Evolutionary conservation across 306 rosid species (phyloP).

Genomic region (Quercus mongolica): DNA sequence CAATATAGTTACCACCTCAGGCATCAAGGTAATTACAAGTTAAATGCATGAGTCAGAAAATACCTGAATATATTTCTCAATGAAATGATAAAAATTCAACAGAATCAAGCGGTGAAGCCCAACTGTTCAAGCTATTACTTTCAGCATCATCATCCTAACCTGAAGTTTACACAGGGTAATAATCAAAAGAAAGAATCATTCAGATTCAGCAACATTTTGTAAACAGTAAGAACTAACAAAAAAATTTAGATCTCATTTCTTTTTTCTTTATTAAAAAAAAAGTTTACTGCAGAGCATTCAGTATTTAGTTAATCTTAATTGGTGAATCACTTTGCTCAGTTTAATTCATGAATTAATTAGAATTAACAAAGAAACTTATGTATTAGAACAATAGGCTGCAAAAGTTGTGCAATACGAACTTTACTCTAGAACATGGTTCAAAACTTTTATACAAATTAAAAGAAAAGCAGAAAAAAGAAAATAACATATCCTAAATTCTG

Average conservation of each 20-base stretch:
- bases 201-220: background rate
- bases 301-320: background rate
- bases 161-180: slow-evolving; percentile 29
- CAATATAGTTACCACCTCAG: slow-evolving; percentile 23
- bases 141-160: slow-evolving; percentile 91
- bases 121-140: slow-evolving; percentile 79
- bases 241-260: background rate
- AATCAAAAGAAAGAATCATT: slow-evolving; percentile 23
- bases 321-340: too few relatives aligned
- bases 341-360: background rate
- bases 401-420: too few relatives aligned
- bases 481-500: too few relatives aligned
- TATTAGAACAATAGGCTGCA: background rate
- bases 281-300: background rate
- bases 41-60: slow-evolving; percentile 13
- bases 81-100: slow-evolving; percentile 58
- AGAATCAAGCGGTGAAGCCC: slow-evolving; percentile 80
- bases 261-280: background rate
- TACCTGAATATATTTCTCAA: slow-evolving; percentile 82
- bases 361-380: background rate
- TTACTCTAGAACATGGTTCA: too few relatives aligned
- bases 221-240: background rate
- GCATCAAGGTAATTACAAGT: slow-evolving; percentile 14
- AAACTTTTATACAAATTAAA: too few relatives aligned
- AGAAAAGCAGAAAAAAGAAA: too few relatives aligned